Conservation (phyloP, 2,329 filamentous ascomycete genomes). For the Colletotrichum sidae region DNA sequence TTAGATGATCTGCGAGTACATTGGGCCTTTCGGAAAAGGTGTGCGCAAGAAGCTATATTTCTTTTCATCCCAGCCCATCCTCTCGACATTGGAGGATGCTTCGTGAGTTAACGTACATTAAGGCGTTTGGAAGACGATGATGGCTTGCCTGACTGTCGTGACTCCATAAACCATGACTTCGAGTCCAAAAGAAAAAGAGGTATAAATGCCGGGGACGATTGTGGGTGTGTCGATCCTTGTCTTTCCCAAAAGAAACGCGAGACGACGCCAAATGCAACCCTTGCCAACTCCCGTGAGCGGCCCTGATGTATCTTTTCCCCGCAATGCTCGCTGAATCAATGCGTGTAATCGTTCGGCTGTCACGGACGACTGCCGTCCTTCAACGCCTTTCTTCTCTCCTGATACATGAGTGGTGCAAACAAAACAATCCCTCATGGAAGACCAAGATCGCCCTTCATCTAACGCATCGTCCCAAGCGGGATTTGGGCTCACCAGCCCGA, state of each 20-base stretch:
- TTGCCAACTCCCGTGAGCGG: constrained; percentile 45
- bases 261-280: constrained; percentile 40
- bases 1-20: constrained; percentile 42
- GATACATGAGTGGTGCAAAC: constrained; percentile 39
- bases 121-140: constrained; percentile 74
- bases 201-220: constrained; percentile 40
- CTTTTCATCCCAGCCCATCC: constrained; percentile 51
- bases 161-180: constrained; percentile 52
- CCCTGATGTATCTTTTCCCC: constrained; percentile 34
- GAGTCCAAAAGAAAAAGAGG: constrained; percentile 36
- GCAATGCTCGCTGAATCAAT: constrained; percentile 59
- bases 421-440: constrained; percentile 22
- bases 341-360: constrained; percentile 29
- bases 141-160: constrained; percentile 70
- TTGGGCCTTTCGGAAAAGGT: constrained; percentile 38
- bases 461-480: constrained; percentile 15
- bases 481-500: constrained; percentile 38
- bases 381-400: constrained; percentile 35
- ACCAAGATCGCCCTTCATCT: constrained; percentile 30
- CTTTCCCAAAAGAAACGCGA: constrained; percentile 37
- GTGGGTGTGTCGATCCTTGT: constrained; percentile 35
- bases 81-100: constrained; percentile 44
- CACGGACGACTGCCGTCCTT: constrained; percentile 21
- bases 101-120: constrained; percentile 75
- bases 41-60: constrained; percentile 62